Evolutionary conservation across 73 alveolate genomes (phyloP).

Genomic region (Uronychia binucleata): DNA sequence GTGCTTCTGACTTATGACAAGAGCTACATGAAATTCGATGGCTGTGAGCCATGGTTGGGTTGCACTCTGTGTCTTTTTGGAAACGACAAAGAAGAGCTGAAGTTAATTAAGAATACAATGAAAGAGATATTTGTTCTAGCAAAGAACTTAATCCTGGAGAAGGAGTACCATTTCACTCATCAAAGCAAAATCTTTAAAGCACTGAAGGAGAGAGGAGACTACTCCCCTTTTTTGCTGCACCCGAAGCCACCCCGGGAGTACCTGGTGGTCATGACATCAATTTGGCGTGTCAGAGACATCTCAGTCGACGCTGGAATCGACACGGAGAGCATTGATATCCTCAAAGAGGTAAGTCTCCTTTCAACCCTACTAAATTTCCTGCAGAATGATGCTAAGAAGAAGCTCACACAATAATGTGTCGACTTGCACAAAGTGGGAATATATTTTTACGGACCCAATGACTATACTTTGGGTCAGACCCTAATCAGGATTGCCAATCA

Average conservation of each 20-base stretch:
- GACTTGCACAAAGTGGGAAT: background rate
- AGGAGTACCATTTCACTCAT: background rate
- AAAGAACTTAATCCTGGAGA: constrained; percentile 42
- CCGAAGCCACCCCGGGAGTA: background rate
- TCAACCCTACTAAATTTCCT: too few relatives aligned
- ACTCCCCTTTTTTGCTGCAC: background rate
- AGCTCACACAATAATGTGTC: background rate
- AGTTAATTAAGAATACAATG: constrained; percentile 29
- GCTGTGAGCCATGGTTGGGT: constrained; percentile 57
- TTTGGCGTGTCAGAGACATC: background rate
- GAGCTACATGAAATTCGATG: constrained; percentile 39
- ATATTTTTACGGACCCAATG: constrained; percentile 15
- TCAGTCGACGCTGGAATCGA: background rate
- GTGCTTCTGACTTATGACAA: background rate
- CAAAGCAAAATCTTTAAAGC: background rate
- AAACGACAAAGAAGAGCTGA: constrained; percentile 18
- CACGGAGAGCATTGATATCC: background rate
- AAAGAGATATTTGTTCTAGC: constrained; percentile 42
- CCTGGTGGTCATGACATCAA: background rate
- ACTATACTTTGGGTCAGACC: constrained; percentile 18
- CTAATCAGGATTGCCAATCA: background rate
- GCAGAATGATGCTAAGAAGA: background rate
- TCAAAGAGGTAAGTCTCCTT: background rate
- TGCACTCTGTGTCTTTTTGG: constrained; percentile 64
- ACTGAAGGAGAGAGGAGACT: background rate